Evolutionary conservation across 805 yeast species (phyloP), one percentile per base, ranked within the genome.

Genomic region (Sungouiella blattae): DNA sequence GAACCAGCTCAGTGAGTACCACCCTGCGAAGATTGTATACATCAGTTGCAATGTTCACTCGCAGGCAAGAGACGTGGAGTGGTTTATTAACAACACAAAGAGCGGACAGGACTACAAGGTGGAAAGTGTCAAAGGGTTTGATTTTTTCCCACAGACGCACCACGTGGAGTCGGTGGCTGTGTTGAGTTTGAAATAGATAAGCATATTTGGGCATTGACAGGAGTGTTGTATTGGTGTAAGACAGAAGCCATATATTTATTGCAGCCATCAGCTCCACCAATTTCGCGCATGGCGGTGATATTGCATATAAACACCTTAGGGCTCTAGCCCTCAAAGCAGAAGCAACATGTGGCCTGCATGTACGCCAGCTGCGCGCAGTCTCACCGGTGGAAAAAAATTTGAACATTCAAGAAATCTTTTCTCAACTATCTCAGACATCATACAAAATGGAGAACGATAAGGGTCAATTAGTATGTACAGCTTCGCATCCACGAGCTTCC

Each of bases 391-490:
- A 33, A 38, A 44, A 42, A 43, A 39, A 28, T 18, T 28, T 28
- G 17, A 28, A 28, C 18, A 16, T 21, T 27, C 29, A 20, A 16
- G 31, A 28, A 43, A 42, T 51, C 42, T 37, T 34, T 37, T 41
- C 33, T 20, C 29, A 30, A 21, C 38, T n/a, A 31, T 18, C 33
- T 28, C 33, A 38, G 28, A 28, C 35, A 37, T 31, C 60, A 64
- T 65, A 57, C 84, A 87, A 74, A 67, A 91, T 91, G 98, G 98
- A 91, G 84, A 91, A 93, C 98, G 98, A 93, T 74, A 88, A 87
- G 80, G 98, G 98, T 75, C 95, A 88, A 81, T 83, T 88, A 77
- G 97, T 87, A 86, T 74, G 96, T 87, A 58, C 33, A 35, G 30
- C 12, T 16, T 21, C 26, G 33, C 20, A n/a, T n/a, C n/a, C n/a